phyloP scores from a whole-genome alignment of 345 rosid species.

The Camelina sativa region DNA sequence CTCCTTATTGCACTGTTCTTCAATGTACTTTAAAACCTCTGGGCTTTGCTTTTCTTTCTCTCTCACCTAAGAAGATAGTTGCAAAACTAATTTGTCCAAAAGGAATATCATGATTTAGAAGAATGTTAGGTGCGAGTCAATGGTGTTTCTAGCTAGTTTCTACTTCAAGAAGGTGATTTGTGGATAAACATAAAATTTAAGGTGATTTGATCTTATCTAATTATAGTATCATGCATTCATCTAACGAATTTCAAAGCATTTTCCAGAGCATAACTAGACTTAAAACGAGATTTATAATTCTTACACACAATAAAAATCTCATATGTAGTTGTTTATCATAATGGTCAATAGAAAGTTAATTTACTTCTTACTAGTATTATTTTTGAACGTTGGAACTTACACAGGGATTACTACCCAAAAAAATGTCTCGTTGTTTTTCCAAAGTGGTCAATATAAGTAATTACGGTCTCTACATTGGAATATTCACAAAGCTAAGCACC shows the following conservation, averaged over 20 bases:
- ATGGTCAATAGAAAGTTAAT: neutral
- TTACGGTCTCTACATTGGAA: conserved; percentile 16
- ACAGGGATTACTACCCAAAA: conserved; percentile 20
- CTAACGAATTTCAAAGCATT: neutral
- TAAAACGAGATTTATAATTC: neutral
- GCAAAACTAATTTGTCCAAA: conserved; percentile 10
- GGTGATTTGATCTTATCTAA: neutral
- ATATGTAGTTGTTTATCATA: neutral
- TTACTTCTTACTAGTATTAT: neutral
- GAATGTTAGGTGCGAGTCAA: conserved; percentile 17
- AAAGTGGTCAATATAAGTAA: conserved; percentile 25
- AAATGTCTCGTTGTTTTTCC: conserved; percentile 6
- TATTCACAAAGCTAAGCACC: conserved; percentile 3
- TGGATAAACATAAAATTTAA: conserved; percentile 6
- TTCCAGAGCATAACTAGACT: neutral
- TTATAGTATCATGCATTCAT: neutral
- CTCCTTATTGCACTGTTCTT: conserved; percentile 33
- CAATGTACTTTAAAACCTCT: conserved; percentile 26
- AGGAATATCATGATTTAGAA: neutral
- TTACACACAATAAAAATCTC: neutral
- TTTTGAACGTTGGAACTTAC: conserved; percentile 5
- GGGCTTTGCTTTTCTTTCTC: neutral
- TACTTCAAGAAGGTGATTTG: neutral
- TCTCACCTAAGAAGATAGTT: conserved; percentile 25
- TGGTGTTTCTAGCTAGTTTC: neutral